Conservation (phyloP, 768 basidiomycete species). For the Rossbeevera mucosa region DNA sequence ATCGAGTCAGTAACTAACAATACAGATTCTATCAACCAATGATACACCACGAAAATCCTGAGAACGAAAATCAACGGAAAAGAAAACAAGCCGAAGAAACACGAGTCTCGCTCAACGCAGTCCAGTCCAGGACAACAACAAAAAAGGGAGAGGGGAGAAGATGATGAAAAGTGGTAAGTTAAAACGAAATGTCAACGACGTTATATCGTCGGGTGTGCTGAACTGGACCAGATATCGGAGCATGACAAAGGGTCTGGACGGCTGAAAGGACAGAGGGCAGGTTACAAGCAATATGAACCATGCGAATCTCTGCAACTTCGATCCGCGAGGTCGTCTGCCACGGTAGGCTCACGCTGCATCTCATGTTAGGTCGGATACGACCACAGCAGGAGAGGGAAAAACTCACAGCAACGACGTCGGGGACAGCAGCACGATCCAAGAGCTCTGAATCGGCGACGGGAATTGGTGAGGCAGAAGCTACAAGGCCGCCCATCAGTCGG, state of each 20-base stretch:
- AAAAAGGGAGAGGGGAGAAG: background rate
- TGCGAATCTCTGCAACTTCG: background rate
- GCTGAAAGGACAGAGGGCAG: background rate
- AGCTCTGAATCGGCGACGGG: constrained; percentile 14
- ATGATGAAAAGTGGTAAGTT: constrained; percentile 3
- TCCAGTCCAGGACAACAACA: background rate
- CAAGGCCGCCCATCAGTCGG: background rate
- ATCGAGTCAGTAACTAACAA: constrained; percentile 9
- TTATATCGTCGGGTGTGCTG: constrained; percentile 5
- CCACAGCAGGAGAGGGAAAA: rapidly evolving
- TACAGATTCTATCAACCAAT: constrained; percentile 25
- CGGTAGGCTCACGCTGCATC: constrained; percentile 12
- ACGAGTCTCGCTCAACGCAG: constrained; percentile 1
- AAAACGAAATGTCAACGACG: background rate
- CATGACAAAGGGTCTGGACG: too few species aligned
- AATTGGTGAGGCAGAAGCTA: constrained; percentile 28
- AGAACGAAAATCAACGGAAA: background rate
- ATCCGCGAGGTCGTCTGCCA: constrained; percentile 13
- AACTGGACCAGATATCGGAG: background rate
- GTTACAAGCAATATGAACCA: background rate
- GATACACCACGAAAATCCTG: constrained; percentile 14
- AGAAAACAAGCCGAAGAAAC: background rate
- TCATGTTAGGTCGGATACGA: background rate
- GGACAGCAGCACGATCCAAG: background rate
- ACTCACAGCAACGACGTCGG: constrained; percentile 20